phyloP scores from a whole-genome alignment of 2,329 filamentous ascomycete genomes.

The Emergomyces africanus region DNA sequence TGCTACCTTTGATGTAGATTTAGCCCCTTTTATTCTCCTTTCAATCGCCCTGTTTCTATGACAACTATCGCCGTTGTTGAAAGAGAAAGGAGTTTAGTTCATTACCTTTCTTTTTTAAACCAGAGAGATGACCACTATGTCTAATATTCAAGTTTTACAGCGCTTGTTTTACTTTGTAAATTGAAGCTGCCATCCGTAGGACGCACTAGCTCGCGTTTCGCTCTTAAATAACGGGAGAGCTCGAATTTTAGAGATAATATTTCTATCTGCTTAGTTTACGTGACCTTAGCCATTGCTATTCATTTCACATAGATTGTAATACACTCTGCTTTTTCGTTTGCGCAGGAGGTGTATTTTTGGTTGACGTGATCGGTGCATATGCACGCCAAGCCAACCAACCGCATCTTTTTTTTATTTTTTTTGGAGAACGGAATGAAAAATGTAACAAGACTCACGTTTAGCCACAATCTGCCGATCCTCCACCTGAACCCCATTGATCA shows the following conservation, averaged over 20 bases:
- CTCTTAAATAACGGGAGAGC: neutral
- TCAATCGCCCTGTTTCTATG: neutral
- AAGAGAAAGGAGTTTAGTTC: neutral
- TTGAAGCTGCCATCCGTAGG: neutral
- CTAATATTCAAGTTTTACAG: neutral
- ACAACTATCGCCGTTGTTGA: neutral
- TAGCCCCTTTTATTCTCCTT: neutral
- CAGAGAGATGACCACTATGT: neutral
- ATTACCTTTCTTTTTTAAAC: neutral
- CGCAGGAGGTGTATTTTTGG: too few species aligned
- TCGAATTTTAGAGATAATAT: neutral
- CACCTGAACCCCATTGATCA: slow-evolving; percentile 32
- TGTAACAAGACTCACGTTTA: slow-evolving; percentile 41
- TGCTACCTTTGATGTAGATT: neutral
- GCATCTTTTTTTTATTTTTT: too few species aligned
- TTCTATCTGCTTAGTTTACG: neutral
- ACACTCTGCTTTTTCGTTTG: too few species aligned
- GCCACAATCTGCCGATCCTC: slow-evolving; percentile 38
- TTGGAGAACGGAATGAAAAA: too few species aligned
- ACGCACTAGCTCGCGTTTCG: neutral
- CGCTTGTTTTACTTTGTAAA: neutral
- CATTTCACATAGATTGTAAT: too few species aligned
- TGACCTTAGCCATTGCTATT: neutral
- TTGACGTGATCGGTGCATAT: too few species aligned
- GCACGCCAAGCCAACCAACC: too few species aligned